Percentiles rank a stretch among this genome's conserved stretches.
Conservation (phyloP, 176 grass and related monocot species). For the Alopecurus myosuroides region DNA sequence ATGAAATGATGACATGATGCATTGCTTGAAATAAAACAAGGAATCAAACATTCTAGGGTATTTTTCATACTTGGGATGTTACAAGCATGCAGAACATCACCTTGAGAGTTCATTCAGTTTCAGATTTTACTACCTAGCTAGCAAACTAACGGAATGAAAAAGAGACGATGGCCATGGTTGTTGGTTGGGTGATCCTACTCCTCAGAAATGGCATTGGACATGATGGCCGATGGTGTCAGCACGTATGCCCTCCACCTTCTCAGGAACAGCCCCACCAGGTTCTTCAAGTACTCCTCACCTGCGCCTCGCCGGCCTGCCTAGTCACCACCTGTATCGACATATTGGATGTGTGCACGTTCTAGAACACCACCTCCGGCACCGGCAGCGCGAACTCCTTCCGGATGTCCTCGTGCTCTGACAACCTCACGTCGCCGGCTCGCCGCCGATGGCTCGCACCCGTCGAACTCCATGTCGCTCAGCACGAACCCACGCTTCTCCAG, state of each 20-base stretch:
- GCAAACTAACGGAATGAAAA: neutral
- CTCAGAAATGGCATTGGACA: constrained; percentile 31
- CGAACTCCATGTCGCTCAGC: neutral
- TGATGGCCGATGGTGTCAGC: constrained; percentile 13
- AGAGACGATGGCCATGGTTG: neutral
- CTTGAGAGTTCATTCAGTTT: neutral
- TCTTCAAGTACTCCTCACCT: constrained; percentile 48
- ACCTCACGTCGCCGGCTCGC: neutral
- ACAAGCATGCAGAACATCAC: neutral
- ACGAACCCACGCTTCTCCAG: too few species aligned
- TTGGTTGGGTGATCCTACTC: neutral
- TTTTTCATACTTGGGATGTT: too few species aligned
- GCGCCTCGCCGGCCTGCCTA: constrained; percentile 21
- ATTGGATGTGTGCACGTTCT: constrained; percentile 25
- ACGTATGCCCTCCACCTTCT: constrained; percentile 26
- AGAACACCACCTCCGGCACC: constrained; percentile 66
- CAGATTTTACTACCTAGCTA: neutral
- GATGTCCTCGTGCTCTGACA: neutral
- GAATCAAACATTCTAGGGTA: too few species aligned
- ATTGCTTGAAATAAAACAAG: too few species aligned
- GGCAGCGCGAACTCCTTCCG: neutral
- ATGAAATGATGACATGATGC: too few species aligned
- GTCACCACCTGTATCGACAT: neutral
- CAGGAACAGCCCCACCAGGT: constrained; percentile 37
- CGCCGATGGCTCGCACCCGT: too few species aligned